These are phyloP conservation scores for Ceratocystis harringtonii DNA, from an alignment of 2,329 filamentous ascomycete genomes.

Conservation along the genomic window DNA sequence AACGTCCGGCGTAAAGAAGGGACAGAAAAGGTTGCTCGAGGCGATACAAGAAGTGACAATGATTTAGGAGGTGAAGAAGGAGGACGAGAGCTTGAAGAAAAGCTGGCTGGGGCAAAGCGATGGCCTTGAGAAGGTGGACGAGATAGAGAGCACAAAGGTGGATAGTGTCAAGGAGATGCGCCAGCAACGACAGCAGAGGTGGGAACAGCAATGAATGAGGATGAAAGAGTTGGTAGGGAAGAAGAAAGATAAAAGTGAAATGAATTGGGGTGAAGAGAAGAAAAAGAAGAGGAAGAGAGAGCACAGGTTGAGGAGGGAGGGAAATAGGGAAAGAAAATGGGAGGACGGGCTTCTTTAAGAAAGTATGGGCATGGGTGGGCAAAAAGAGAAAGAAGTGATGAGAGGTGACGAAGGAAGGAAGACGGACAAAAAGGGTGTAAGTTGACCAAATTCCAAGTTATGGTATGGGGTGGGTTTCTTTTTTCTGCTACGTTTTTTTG, in stretches of 20 bases:
- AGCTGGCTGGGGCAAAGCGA: not conserved
- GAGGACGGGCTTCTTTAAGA: slow-evolving; percentile 18
- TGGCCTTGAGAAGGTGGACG: not conserved
- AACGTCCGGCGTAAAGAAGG: not conserved
- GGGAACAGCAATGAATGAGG: not conserved
- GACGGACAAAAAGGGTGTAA: slow-evolving; percentile 8
- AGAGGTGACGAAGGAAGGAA: slow-evolving; percentile 14
- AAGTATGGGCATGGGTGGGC: slow-evolving; percentile 16
- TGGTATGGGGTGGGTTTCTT: slow-evolving; percentile 8
- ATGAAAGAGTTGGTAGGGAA: not conserved
- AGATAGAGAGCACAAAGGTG: not conserved
- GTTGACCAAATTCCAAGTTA: not conserved
- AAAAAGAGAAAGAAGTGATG: slow-evolving; percentile 13
- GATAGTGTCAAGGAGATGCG: not conserved
- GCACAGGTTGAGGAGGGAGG: slow-evolving; percentile 21
- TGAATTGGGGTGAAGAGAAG: slow-evolving; percentile 19
- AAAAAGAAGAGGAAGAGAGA: slow-evolving; percentile 22
- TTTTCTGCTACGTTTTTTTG: not conserved
- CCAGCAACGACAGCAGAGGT: not conserved
- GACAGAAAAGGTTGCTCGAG: not conserved
- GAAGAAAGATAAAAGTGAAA: slow-evolving; percentile 19
- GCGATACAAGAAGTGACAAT: not conserved
- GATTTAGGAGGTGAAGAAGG: not conserved
- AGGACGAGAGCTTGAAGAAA: not conserved
- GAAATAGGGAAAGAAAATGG: slow-evolving; percentile 21